These are phyloP conservation scores for Verticillium albo-atrum DNA, from an alignment of 2,329 filamentous ascomycete species.

Conservation along the genomic window DNA sequence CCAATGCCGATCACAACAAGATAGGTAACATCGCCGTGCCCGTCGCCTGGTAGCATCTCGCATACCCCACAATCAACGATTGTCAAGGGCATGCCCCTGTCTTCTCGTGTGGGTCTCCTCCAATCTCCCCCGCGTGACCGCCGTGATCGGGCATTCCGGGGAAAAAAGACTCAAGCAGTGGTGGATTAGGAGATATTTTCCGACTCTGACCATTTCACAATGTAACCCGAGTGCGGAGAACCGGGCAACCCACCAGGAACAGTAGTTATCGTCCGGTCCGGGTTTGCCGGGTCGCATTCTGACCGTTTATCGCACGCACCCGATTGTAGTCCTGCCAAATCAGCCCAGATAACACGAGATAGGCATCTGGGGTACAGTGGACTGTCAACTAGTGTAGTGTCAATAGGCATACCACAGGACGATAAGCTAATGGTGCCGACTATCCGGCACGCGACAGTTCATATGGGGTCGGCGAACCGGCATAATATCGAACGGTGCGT, in stretches of 20 bases:
- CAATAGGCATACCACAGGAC: background rate
- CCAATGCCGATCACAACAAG: background rate
- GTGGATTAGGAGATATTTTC: background rate
- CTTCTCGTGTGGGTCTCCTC: background rate
- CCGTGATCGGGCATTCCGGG: background rate
- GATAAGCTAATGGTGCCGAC: background rate
- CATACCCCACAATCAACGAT: background rate
- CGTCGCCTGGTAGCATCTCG: background rate
- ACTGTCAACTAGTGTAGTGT: background rate
- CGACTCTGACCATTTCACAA: background rate
- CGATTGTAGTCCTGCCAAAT: background rate
- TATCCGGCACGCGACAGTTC: background rate
- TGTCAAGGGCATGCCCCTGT: background rate
- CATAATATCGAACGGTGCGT: background rate
- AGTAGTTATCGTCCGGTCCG: background rate
- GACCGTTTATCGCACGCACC: background rate
- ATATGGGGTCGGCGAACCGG: background rate
- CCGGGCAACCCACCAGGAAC: background rate
- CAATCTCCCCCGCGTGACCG: background rate
- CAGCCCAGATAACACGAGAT: background rate
- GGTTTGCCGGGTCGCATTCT: background rate
- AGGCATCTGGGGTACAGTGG: background rate
- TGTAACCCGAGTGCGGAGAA: background rate
- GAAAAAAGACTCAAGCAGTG: background rate
- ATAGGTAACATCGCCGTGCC: background rate